Base-by-base conservation (phyloP, 371 early-diverging fungal genomes). In the Zychaea mexicana region DNA sequence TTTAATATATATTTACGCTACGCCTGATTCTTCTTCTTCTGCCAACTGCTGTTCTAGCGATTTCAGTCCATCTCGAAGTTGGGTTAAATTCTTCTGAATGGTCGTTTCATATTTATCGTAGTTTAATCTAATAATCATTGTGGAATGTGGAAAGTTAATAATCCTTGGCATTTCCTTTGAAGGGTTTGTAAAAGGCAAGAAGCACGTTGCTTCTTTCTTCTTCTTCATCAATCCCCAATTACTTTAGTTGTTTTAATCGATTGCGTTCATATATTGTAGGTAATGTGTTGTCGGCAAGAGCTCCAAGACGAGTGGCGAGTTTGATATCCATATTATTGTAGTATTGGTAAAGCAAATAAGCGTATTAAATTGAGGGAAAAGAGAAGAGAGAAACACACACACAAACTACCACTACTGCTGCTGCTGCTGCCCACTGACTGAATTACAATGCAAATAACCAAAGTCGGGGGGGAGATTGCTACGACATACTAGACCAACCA, bases 271-370 rank as follows among this genome's bases (percentile, higher is more conserved):
- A 82, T 19, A 89, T 78, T 26, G 77, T 77, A 7, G 85, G 71
- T 13, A 88, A 64, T 15, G 87, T 85, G 66, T 88, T 88, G 60
- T 89, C 89, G 9, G 86, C 85, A 52, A 88, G 70, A 52, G 84
- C 64, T 53, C 79, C 81, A 19, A 86, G 74, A 53, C 79, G 79
- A 32, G 84, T 77, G 57, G 81, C 82, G 56, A 84, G 78, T 57
- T 75, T 84, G 57, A 78, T 68, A 58, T 87, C 85, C 87, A 84
- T 86, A 62, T 39, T 64, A 26, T n/a, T 26, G 10, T 2, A 12
- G 42, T 12, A 42, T 12, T 15, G n/a, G 15, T 36, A 36, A 10
- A 36, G 1, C 15, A 15, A 15, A 42, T 17, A 42, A 42, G 42
- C 17, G n/a, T 17, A 36, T 19, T 17, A 9, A 33, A 22, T 9